phyloP scores from a whole-genome alignment of 192 early-diverging fungal species.

The Dissophora ornata region DNA sequence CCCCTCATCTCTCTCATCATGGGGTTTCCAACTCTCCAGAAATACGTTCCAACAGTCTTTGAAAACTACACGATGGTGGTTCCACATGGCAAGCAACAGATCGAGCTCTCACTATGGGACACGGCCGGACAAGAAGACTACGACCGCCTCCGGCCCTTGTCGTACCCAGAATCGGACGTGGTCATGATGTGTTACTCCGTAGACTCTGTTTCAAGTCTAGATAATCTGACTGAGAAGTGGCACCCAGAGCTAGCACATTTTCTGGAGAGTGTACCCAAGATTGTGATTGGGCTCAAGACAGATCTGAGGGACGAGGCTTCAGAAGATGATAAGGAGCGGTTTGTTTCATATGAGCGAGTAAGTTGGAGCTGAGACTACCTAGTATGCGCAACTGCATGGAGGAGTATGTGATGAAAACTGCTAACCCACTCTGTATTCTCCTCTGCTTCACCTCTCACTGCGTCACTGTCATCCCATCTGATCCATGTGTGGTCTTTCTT shows the following conservation, averaged over 20 bases:
- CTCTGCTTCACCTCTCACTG: too few species aligned
- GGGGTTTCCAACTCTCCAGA: slow-evolving; percentile 34
- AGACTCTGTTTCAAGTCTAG: slow-evolving; percentile 77
- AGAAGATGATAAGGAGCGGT: slow-evolving; percentile 23
- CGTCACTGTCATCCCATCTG: too few species aligned
- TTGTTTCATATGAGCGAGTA: slow-evolving; percentile 33
- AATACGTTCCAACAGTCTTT: slow-evolving; percentile 79
- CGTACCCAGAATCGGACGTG: slow-evolving; percentile 75
- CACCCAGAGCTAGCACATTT: slow-evolving; percentile 62
- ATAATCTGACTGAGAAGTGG: slow-evolving; percentile 81
- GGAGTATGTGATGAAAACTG: neutral
- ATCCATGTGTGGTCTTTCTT: too few species aligned
- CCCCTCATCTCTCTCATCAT: neutral
- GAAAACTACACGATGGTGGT: slow-evolving; percentile 75
- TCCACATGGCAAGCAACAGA: slow-evolving; percentile 62
- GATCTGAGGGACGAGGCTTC: slow-evolving; percentile 46
- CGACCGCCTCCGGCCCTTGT: slow-evolving; percentile 74
- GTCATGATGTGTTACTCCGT: slow-evolving; percentile 77
- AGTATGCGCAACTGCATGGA: neutral
- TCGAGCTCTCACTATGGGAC: slow-evolving; percentile 80
- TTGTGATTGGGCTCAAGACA: slow-evolving; percentile 64
- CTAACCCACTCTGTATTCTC: neutral
- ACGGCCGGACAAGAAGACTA: slow-evolving; percentile 83
- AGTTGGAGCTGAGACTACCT: neutral
- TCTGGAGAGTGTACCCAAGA: slow-evolving; percentile 56